Evolutionary conservation across 2,329 filamentous ascomycete species (phyloP), one percentile per base, ranked within the genome.

Genomic region (Paraphaeosphaeria minitans): DNA sequence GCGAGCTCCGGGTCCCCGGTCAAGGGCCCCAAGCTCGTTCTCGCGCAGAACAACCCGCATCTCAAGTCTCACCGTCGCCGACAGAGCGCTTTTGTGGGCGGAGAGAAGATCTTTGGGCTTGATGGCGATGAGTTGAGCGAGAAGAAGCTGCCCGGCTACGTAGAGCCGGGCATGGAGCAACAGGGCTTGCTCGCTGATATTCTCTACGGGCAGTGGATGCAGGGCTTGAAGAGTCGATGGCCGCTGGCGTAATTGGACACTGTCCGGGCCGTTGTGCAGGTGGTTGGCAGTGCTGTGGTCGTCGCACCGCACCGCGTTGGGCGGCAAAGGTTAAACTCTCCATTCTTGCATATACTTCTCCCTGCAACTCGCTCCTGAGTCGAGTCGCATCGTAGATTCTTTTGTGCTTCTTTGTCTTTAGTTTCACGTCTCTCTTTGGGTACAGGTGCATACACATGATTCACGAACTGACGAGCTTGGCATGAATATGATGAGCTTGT

Each of bases 181-280:
- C 91, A 90, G 65, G 92, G 92, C 72, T 87, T 96, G 73, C 83
- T 98, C 39, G 92, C 91, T 1, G 93, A 97, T 75, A 91, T 96
- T 21, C 84, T 99, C 21, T 98, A 97, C 78, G 87, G 89, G 16
- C 86, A 94, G 45, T 99, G 95, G 95, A 87, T 89, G 2, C 91
- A 96, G 58, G 93, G 92, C 1, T 80, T 98, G 68, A 87, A 88
- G 63, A 70, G 61, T 29, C 67, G 80, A 46, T 83, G 81, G 81
- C 72, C 75, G 29, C 57, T 72, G 27, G 51, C 70, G 16, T 68
- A 62, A 39, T 31, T 31, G 29, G 10, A 31, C 29, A 27, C n/a
- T 22, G 27, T 14, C 16, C 24, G 33, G 35, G 35, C 16, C 35
- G 3, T 22, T 43, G 19, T 43, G 19, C 41, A 43, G 19, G 41